Evolutionary conservation across 192 early-diverging fungal species (phyloP), one percentile per base, ranked within the genome.

Genomic region (Paraglomus brasilianum): DNA sequence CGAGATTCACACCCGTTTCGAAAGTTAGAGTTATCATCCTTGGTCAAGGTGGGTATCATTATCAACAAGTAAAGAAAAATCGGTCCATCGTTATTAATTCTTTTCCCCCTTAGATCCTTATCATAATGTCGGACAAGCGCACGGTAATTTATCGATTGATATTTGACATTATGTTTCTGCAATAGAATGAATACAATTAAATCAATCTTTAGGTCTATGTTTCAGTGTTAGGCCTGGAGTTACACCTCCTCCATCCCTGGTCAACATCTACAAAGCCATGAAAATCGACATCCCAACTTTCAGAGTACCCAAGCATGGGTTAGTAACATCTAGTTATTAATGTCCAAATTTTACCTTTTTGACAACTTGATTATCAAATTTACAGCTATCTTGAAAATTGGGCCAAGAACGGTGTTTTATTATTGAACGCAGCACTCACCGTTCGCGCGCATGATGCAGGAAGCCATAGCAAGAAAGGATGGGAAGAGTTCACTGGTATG

Each of bases 211-310:
- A 68, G 95, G 94, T 2, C 80, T 97, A 40, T 93, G 91, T 73
- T 97, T 98, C 73, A 95, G 92, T 69, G 96, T 98, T 45, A 74
- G 80, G 42, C 87, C 88, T 42, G 88, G 87, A 5, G 89, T 97
- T 1, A 72, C 66, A 5, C 68, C 76, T 6, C 96, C 96, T 39
- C 96, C 95, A 39, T 95, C 94, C 11, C 84, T 98, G 36, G 67
- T 85, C 24, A 98, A 98, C 78, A 98, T 98, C 73, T 97, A 89
- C 79, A 89, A 87, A 69, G 92, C 86, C 38, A 75, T 98, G 9
- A 72, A 86, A 41, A 75, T 48, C 36, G 94, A 95, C 69, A 84
- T 87, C 41, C 86, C 88, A 0, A 76, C 80, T 9, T 96, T 96
- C 75, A 45, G 68, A 19, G 75, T 67, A 8, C 96, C 95, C 5